Evolutionary conservation across 163 green algal species (phyloP), one percentile per base, ranked within the genome.

Genomic region (Scenedesmus sp.): DNA sequence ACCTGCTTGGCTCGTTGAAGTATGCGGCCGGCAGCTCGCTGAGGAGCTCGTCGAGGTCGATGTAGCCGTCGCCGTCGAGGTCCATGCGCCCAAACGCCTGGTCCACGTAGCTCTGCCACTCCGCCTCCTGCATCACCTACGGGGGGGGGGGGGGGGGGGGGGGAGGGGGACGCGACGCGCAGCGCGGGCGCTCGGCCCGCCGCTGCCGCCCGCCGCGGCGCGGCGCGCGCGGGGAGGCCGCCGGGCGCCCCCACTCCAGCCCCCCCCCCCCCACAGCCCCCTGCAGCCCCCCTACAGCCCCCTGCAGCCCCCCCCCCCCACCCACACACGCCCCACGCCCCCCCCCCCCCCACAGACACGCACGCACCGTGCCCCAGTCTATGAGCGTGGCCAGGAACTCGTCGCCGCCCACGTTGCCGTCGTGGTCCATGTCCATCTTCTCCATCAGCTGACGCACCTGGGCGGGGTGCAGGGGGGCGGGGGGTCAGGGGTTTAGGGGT

Each of bases 351-450:
- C 50, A 60, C 20, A 11, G 10, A 11, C 6, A 7, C 75, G 84
- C 47, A 22, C 66, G 15, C 71, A 94, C 81, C 85, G 88, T 71
- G 47, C 88, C 84, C 94, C 94, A 98, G 81, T 98, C 94, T 20
- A 97, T 80, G 29, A 98, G 85, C 22, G 89, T 92, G n/a, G 87
- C 83, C 60, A 95, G 80, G 69, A 96, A 91, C 88, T 97, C 92
- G 20, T 90, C 86, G 48, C 93, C 80, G 17, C 77, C 78, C 5
- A 97, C 88, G 74, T 85, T 91, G 66, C 91, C 90, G 66, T 95
- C 89, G n/a, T 88, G 79, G 78, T 97, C 88, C 47, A 87, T 64
- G 80, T 96, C 92, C 44, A 96, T 83, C 66, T 90, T 87, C 42
- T 79, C 54, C 87, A 95, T 88, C 34, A 95, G 79, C 83, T 91